Base-by-base conservation (phyloP, 2,329 filamentous ascomycete genomes). In the Exophiala bonariae region DNA sequence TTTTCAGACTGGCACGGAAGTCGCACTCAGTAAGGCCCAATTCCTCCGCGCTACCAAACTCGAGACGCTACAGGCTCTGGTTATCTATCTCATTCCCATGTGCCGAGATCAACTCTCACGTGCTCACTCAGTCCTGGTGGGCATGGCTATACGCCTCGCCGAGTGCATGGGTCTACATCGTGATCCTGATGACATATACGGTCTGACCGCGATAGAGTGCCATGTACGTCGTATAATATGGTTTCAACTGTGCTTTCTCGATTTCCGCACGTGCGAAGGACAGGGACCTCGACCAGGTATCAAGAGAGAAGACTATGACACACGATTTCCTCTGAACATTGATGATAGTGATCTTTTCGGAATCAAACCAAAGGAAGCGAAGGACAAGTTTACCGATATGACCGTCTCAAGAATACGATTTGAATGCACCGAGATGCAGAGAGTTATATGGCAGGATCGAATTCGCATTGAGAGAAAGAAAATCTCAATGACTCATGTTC, bases 101-200 rank as follows among this genome's bases (percentile, higher is more conserved):
- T 89, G 86, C 57, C 76, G 86, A 44, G 78, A 78, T 16, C 85
- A 89, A 64, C 76, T 90, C 3, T 89, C 86, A 6, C 74, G 86
- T 52, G 81, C 83, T 3, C 86, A 90, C 64, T 87, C 85, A 3
- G 83, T 86, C 3, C 73, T 89, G 1, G 79, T 87, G 3, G 86
- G 85, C 2, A 82, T 85, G 11, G 85, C 84, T 3, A 83, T 89
- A 33, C 77, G 86, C 13, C 79, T 89, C 63, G 86, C 85, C 5
- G 84, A 89, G 68, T 89, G 85, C 59, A 88, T 89, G 83, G 85
- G 85, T 2, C 68, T 90, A 14, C 84, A 90, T 61, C 78, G 84
- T 7, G 86, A 90, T 55, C 84, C 84, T 13, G 77, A 80, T 34
- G 74, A 77, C 8, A 40, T 49, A 10, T 89, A 87, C 59, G 80